Conservation (phyloP, 148 eudicot genomes). For the Cornus florida region DNA sequence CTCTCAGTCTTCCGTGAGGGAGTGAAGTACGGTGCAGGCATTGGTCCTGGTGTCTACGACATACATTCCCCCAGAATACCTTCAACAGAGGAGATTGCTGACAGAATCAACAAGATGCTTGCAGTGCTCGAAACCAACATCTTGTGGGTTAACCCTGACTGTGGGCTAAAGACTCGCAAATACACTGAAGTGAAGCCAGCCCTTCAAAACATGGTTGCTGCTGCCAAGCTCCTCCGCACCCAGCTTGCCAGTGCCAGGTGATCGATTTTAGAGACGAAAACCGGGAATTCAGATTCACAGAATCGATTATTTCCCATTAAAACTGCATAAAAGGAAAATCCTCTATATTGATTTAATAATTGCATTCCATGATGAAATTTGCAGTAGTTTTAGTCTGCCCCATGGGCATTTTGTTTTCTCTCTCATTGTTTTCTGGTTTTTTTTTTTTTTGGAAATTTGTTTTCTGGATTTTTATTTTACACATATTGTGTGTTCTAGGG, state of each 20-base stretch:
- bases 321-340: neutral
- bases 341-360: constrained; percentile 7
- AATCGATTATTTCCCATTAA: neutral
- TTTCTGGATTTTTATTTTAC: neutral
- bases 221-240: constrained; percentile 36
- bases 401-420: neutral
- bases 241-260: constrained; percentile 29
- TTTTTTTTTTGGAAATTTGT: neutral
- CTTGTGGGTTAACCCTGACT: constrained; percentile 43
- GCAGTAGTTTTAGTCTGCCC: neutral
- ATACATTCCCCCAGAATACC: constrained; percentile 47
- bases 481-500: neutral
- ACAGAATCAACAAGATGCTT: constrained; percentile 35
- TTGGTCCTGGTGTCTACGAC: constrained; percentile 38
- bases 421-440: neutral
- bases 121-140: constrained; percentile 38
- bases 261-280: neutral
- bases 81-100: constrained; percentile 37
- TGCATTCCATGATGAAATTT: neutral
- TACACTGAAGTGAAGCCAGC: constrained; percentile 41
- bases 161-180: constrained; percentile 44
- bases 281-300: neutral
- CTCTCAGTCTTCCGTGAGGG: constrained; percentile 33
- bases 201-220: constrained; percentile 37
- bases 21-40: constrained; percentile 34